phyloP scores from a whole-genome alignment of 2,329 filamentous ascomycete genomes.

The Xylaria sp. region DNA sequence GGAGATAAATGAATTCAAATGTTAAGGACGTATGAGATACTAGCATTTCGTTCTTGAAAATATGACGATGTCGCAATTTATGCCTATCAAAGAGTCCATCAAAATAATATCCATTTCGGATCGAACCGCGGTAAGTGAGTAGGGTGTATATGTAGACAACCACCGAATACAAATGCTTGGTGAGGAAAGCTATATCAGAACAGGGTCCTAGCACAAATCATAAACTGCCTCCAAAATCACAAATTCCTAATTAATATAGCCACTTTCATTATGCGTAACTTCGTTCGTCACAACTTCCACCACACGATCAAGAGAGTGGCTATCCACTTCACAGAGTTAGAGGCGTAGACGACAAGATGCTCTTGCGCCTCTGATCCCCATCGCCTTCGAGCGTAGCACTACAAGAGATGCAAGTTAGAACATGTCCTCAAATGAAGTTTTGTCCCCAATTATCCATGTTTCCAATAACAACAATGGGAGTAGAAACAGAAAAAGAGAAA shows the following conservation, averaged over 20 bases:
- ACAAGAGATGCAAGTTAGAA: slow-evolving; percentile 1
- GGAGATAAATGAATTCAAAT: background rate
- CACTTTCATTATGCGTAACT: background rate
- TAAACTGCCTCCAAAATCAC: background rate
- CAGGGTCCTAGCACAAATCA: background rate
- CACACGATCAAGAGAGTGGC: background rate
- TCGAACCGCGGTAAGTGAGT: background rate
- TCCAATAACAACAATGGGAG: background rate
- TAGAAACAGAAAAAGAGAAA: background rate
- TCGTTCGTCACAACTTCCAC: background rate
- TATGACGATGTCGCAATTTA: background rate
- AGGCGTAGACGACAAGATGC: slow-evolving; percentile 43
- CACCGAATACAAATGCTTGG: background rate
- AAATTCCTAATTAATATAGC: background rate
- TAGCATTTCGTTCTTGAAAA: too few relatives aligned
- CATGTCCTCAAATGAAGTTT: background rate
- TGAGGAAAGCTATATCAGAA: background rate
- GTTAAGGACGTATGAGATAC: background rate
- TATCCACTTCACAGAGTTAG: slow-evolving; percentile 1
- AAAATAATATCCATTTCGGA: background rate
- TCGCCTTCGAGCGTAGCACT: slow-evolving; percentile 47
- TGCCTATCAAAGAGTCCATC: background rate
- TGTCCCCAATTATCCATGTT: too few relatives aligned
- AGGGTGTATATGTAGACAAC: background rate
- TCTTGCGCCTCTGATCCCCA: slow-evolving; percentile 47